Evolutionary conservation across 768 basidiomycete species (phyloP).

Genomic region (Pleurotus tuoliensis): DNA sequence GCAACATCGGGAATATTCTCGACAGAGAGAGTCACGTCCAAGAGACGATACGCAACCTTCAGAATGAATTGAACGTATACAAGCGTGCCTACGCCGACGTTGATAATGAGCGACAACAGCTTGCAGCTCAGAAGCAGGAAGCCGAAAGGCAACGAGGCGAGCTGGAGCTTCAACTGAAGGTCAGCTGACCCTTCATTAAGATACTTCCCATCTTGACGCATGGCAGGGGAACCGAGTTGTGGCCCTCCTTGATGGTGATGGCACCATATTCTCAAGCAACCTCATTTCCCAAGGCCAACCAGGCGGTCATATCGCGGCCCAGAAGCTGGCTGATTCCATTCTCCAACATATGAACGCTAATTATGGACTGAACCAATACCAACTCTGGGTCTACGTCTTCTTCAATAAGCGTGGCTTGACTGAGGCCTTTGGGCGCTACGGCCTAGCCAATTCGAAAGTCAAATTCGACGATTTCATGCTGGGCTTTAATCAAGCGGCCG

Average conservation of each 20-base stretch:
- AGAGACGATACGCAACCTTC: slow-evolving; percentile 30
- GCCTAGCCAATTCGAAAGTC: slow-evolving; percentile 29
- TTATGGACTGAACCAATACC: slow-evolving; percentile 37
- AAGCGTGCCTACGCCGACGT: slow-evolving; percentile 37
- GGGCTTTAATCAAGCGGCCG: slow-evolving; percentile 68
- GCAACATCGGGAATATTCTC: slow-evolving; percentile 34
- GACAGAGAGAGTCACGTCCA: slow-evolving; percentile 25
- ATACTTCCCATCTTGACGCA: background rate
- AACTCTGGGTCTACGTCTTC: slow-evolving; percentile 62
- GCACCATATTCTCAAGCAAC: slow-evolving; percentile 52
- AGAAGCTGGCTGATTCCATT: slow-evolving; percentile 39
- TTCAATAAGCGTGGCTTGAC: slow-evolving; percentile 58
- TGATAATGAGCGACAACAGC: slow-evolving; percentile 25
- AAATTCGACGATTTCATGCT: slow-evolving; percentile 62
- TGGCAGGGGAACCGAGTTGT: slow-evolving; percentile 40
- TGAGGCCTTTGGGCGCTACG: slow-evolving; percentile 43
- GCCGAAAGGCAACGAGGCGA: slow-evolving; percentile 33
- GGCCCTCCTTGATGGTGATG: slow-evolving; percentile 66
- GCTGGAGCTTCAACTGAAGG: slow-evolving; percentile 40
- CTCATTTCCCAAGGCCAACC: slow-evolving; percentile 51
- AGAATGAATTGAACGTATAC: slow-evolving; percentile 38
- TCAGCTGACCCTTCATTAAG: slow-evolving; percentile 6
- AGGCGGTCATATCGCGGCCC: slow-evolving; percentile 57
- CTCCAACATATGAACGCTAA: slow-evolving; percentile 29
- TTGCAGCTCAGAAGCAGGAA: slow-evolving; percentile 30